Percentiles rank a stretch among this genome's conserved stretches.
These are phyloP conservation scores for Cardamine chenopodiifolia DNA, from an alignment of 345 rosid species.

Conservation along the genomic window DNA sequence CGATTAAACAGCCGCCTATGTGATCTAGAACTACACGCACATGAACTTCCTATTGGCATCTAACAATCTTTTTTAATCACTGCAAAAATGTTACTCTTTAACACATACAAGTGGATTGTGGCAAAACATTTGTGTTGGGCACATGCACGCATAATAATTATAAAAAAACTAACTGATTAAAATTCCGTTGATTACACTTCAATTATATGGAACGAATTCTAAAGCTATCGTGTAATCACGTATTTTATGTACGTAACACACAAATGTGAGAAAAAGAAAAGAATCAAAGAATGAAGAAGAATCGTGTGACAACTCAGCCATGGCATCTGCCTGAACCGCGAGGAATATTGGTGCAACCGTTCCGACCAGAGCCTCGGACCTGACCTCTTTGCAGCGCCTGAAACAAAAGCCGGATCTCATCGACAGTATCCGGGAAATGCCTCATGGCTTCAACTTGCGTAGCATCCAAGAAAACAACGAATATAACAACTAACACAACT, in stretches of 20 bases:
- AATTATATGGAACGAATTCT: constrained; percentile 8
- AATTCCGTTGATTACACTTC: constrained; percentile 20
- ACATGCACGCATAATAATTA: neutral
- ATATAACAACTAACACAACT: constrained; percentile 19
- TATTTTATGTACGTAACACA: constrained; percentile 35
- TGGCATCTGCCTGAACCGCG: constrained; percentile 32
- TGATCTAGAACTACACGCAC: too few relatives aligned
- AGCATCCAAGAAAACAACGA: constrained; percentile 21
- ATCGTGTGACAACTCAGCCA: constrained; percentile 21
- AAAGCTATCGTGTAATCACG: constrained; percentile 30
- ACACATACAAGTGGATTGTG: neutral
- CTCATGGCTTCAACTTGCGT: constrained; percentile 43
- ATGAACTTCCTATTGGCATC: too few relatives aligned
- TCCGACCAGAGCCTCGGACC: constrained; percentile 32
- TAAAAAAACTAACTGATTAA: neutral
- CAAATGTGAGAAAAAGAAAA: constrained; percentile 8
- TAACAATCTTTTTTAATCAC: neutral
- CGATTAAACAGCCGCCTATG: too few relatives aligned
- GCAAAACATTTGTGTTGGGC: neutral
- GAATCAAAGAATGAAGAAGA: constrained; percentile 33
- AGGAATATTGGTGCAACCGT: constrained; percentile 43
- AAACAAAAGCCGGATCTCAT: constrained; percentile 30
- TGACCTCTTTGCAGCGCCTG: constrained; percentile 39
- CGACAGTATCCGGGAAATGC: constrained; percentile 33
- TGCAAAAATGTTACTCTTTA: neutral